A percentile compares a stretch with the other conserved stretches of the same genome.
phyloP scores from a whole-genome alignment of 768 basidiomycete species.

The Dacryopinax spathularia region DNA sequence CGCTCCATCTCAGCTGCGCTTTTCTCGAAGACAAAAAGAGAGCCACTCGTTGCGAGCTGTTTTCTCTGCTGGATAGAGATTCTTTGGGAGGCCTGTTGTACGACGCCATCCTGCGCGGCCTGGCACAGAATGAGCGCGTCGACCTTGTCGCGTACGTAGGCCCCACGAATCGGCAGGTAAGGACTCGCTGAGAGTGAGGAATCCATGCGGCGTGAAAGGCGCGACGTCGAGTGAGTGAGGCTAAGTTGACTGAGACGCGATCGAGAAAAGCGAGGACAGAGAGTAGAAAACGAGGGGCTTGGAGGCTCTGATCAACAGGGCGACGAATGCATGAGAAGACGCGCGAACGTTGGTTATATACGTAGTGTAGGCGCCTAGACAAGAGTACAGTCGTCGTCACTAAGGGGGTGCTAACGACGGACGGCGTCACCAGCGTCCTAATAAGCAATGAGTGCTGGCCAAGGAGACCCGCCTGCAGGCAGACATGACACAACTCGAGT shows the following conservation, averaged over 20 bases:
- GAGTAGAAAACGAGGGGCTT: background rate
- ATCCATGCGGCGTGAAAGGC: slow-evolving; percentile 1
- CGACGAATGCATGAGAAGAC: slow-evolving; percentile 2
- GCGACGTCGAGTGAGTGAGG: background rate
- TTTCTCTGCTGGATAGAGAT: background rate
- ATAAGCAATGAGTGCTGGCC: background rate
- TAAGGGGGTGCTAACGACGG: background rate
- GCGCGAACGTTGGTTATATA: background rate
- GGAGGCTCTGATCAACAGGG: slow-evolving; percentile 3
- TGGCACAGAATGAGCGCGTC: background rate
- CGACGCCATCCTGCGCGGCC: background rate
- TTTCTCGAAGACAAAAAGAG: background rate
- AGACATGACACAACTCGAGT: slow-evolving; percentile 2
- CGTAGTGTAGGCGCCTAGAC: background rate
- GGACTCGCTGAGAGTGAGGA: background rate
- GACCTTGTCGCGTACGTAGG: background rate
- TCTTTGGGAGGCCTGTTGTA: background rate
- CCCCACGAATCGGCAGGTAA: background rate
- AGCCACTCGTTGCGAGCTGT: background rate
- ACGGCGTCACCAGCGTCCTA: slow-evolving; percentile 3
- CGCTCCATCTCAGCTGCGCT: background rate
- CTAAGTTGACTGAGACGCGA: background rate
- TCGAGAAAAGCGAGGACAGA: background rate
- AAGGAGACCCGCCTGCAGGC: background rate
- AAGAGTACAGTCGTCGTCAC: background rate